phyloP scores from a whole-genome alignment of 139 green algal genomes.

The Asterochloris erici region DNA sequence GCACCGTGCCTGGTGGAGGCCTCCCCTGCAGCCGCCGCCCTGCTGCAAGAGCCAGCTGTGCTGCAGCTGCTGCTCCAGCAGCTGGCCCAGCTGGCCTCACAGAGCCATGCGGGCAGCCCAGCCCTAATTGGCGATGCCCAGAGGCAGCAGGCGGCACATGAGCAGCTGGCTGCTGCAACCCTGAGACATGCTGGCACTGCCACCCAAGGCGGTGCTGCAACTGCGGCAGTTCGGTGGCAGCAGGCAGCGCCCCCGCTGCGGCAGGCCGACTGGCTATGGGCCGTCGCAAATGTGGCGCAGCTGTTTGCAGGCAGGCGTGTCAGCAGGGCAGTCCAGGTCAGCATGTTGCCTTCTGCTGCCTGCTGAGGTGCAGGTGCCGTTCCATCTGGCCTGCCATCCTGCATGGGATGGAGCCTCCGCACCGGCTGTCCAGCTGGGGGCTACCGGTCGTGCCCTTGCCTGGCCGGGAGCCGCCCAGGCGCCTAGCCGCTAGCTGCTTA shows the following conservation, averaged over 20 bases:
- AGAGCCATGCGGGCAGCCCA: neutral
- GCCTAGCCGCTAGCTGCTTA: neutral
- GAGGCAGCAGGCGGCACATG: neutral
- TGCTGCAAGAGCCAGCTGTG: no score
- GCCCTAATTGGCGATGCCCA: neutral
- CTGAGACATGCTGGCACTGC: neutral
- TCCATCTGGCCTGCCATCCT: neutral
- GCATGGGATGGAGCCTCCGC: neutral
- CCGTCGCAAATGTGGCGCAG: constrained; percentile 10
- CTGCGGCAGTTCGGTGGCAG: neutral
- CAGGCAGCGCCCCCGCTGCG: neutral
- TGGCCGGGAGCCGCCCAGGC: neutral
- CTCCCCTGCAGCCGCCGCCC: no score
- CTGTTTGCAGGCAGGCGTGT: constrained; percentile 7
- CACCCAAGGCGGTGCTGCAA: neutral
- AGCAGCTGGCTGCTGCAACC: neutral
- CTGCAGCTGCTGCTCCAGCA: no score
- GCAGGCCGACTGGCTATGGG: neutral
- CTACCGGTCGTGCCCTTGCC: neutral
- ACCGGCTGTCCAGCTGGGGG: neutral
- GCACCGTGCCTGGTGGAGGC: no score
- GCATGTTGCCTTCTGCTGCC: neutral
- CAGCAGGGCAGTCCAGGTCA: constrained; percentile 1
- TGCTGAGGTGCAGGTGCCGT: neutral
- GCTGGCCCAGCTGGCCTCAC: no score